phyloP scores from a whole-genome alignment of 2,329 filamentous ascomycete genomes.

The Colletotrichum noveboracense region DNA sequence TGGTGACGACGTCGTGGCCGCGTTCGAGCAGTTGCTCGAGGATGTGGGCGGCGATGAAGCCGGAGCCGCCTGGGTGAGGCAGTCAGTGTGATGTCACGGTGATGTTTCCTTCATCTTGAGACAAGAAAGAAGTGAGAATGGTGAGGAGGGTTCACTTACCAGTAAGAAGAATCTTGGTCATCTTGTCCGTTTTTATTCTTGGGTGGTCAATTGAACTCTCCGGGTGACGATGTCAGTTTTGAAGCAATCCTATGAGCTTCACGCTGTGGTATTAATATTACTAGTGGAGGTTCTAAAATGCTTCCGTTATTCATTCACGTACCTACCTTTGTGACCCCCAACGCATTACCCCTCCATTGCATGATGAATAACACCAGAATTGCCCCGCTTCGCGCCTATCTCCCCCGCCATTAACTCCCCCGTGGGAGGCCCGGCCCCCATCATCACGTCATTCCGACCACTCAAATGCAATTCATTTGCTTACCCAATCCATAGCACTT shows the following conservation, averaged over 20 bases:
- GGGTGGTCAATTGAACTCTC: neutral
- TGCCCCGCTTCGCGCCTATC: neutral
- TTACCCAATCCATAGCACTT: neutral
- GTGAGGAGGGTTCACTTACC: conserved; percentile 33
- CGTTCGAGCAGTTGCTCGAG: conserved; percentile 57
- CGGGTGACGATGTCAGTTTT: neutral
- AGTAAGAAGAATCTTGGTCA: conserved; percentile 53
- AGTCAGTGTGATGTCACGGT: neutral
- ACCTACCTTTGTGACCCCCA: neutral
- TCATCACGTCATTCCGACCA: conserved; percentile 10
- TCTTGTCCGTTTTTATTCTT: conserved; percentile 26
- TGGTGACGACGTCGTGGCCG: conserved; percentile 59
- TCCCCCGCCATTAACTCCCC: neutral
- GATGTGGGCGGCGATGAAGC: conserved; percentile 61
- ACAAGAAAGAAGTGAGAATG: neutral
- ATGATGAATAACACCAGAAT: conserved; percentile 1
- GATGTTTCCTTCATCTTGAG: neutral
- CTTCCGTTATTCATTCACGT: neutral
- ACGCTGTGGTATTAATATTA: neutral
- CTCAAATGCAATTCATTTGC: neutral
- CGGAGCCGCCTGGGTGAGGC: conserved; percentile 47
- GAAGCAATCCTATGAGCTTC: neutral
- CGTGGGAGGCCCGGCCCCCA: neutral
- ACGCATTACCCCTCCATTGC: conserved; percentile 16
- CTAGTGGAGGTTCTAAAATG: neutral